These are phyloP conservation scores for Paramarasmius palmivorus DNA, from an alignment of 1,284 basidiomycete genomes.

Conservation along the genomic window DNA sequence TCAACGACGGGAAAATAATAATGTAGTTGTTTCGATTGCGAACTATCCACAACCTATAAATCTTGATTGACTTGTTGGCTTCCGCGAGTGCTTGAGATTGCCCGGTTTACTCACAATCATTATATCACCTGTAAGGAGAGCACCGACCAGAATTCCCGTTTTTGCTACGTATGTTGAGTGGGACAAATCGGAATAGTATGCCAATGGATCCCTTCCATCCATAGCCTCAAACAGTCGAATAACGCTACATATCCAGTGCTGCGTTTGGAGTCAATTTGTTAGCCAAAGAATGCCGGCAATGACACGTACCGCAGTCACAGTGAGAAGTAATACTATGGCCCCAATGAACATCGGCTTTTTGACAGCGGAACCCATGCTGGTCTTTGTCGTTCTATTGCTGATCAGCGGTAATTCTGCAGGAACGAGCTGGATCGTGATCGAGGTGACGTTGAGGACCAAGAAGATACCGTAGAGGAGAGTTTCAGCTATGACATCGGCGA, in stretches of 20 bases:
- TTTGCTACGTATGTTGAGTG: conserved; percentile 8
- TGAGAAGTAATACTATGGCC: not conserved
- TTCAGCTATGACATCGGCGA: not conserved
- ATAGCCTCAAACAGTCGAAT: conserved; percentile 12
- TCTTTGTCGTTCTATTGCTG: not conserved
- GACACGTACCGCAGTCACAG: conserved; percentile 4
- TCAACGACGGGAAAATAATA: not conserved
- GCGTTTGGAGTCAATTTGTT: not conserved
- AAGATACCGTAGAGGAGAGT: conserved; percentile 5
- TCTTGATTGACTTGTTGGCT: not conserved
- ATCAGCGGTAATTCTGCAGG: not conserved
- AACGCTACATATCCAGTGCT: conserved; percentile 14
- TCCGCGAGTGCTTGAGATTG: too few relatives aligned
- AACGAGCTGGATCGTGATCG: not conserved
- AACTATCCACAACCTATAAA: too few relatives aligned
- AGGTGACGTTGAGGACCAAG: conserved; percentile 5
- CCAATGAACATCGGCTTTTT: conserved; percentile 11
- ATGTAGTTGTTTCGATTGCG: not conserved
- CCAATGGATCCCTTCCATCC: conserved; percentile 2
- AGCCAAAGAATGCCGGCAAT: not conserved
- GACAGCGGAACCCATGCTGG: not conserved
- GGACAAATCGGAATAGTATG: conserved; percentile 13
- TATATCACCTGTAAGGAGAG: conserved; percentile 7
- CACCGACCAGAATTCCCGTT: conserved; percentile 7
- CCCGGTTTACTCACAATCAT: conserved; percentile 13